Base-by-base conservation (phyloP, 2,329 filamentous ascomycete species). In the Diaporthe sp. region DNA sequence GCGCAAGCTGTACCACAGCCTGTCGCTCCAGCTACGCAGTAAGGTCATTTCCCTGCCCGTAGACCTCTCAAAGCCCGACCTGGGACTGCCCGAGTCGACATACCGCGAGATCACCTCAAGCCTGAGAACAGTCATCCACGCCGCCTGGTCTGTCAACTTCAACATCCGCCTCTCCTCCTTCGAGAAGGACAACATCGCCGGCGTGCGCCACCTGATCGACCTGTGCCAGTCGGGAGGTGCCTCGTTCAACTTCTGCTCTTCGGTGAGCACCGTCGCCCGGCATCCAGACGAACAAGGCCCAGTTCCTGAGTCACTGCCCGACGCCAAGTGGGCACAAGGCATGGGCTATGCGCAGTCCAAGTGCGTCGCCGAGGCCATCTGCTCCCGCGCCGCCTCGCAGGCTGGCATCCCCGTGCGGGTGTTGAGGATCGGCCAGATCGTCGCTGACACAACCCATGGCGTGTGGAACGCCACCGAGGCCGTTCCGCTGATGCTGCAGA, bases 101-200 rank as follows among this genome's bases (percentile, higher is more conserved):
- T 84, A 84, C 39, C 42, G 77, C 15, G 77, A 79, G 15, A 78
- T 88, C 2, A 72, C 65, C 15, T 59, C 70, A 9, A 74, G 82
- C 1, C 78, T 90, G 1, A 85, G 85, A 0, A 79, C 80, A 17
- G 84, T 89, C 28, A 87, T 90, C 37, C 88, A 90, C 81, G 84
- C 84, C 76, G 88, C 88, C 0, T 90, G 89, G 89, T 82, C 87
- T 1, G 89, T 91, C 39, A 90, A 91, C 79, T 91, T 91, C 83
- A 90, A 89, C 79, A 84, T 90, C 77, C 82, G 83, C 0, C 83
- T 91, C 1, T 81, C 83, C 2, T 88, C 84, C 71, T 90, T 91
- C 76, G 89, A 89, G 65, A 55, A 55, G n/a, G 82, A 88, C 76
- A 85, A 87, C 75, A 85, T 91, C 28, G 81, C 79, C 3, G 87